Base-by-base conservation (phyloP, 23 red algal species). In the Agarophyton chilense region DNA sequence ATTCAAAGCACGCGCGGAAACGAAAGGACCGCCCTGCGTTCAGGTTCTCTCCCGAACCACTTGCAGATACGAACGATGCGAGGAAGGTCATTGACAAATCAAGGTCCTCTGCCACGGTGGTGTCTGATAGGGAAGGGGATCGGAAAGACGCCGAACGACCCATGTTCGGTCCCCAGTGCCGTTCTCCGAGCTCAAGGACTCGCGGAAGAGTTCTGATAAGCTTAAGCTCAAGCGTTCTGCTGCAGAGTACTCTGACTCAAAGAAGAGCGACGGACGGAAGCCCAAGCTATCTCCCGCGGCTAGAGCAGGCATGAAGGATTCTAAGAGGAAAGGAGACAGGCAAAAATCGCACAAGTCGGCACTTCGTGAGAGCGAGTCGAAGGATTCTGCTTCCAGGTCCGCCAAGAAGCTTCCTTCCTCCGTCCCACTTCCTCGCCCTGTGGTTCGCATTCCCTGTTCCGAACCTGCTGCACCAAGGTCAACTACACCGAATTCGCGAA, bases 331-430 rank as follows among this genome's bases (percentile, higher is more conserved):
- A 6, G 36, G 17, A 0, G 68, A 47, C 4, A 74, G 24, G 40
- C 4, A 0, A 26, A 38, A 36, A 10, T 65, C 60, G 4, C 60
- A 65, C 0, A 45, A 39, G 35, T 43, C 65, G 13, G 16, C 10
- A 7, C 7, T 12, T 2, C 40, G 65, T 4, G 4, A 19, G 36
- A 43, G 65, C 31, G 65, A 72, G 2, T 6, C 65, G 65, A 45
- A 45, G 18, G 31, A 14, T 12, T 4, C 60, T 12, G 9, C 8
- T 2, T 18, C 60, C 29, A 74, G 47, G 43, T 45, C 68, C 0
- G 68, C 68, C 19, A 74, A 74, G 68, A 74, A 47, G 18, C 68
- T 39, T 26, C 68, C 68, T 39, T 10, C 68, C 3, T 74, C 68
- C 9, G 68, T 47, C 47, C 68, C 68, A 1, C 41, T 74, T 16